Conservation (phyloP, 2,329 filamentous ascomycete genomes). For the Colletotrichum endophyticum region DNA sequence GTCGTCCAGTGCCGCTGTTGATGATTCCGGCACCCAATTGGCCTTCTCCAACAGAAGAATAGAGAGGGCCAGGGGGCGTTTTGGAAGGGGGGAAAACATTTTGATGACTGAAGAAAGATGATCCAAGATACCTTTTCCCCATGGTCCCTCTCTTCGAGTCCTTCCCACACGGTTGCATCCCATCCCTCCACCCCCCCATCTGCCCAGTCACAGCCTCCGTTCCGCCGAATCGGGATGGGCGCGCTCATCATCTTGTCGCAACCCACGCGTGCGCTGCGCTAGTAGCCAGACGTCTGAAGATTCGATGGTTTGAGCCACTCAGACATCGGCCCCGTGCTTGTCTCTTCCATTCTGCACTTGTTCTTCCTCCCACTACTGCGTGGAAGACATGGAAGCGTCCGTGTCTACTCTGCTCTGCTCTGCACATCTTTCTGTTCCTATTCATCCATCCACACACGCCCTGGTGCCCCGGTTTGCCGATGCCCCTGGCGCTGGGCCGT, state of each 20-base stretch:
- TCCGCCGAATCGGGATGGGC: slow-evolving; percentile 22
- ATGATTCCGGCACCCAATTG: background rate
- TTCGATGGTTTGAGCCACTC: slow-evolving; percentile 16
- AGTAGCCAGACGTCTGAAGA: slow-evolving; percentile 14
- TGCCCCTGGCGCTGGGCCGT: slow-evolving; percentile 1
- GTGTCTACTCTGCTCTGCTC: background rate
- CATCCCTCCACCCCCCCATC: background rate
- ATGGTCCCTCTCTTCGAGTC: background rate
- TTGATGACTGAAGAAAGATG: background rate
- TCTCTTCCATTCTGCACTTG: background rate
- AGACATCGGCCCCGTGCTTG: background rate
- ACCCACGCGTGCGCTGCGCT: background rate
- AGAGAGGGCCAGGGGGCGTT: background rate
- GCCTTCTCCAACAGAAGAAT: background rate
- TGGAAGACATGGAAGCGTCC: background rate
- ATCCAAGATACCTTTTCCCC: background rate
- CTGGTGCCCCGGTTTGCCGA: background rate
- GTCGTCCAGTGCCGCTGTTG: slow-evolving; percentile 1
- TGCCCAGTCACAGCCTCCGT: slow-evolving; percentile 6
- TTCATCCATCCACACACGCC: background rate
- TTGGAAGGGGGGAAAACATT: background rate
- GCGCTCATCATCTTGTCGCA: background rate
- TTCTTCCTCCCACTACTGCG: background rate
- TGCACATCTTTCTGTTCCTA: background rate
- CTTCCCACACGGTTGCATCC: background rate